Evolutionary conservation across 768 basidiomycete species (phyloP), one percentile per base, ranked within the genome.

Genomic region (Cytidiella melzeri): DNA sequence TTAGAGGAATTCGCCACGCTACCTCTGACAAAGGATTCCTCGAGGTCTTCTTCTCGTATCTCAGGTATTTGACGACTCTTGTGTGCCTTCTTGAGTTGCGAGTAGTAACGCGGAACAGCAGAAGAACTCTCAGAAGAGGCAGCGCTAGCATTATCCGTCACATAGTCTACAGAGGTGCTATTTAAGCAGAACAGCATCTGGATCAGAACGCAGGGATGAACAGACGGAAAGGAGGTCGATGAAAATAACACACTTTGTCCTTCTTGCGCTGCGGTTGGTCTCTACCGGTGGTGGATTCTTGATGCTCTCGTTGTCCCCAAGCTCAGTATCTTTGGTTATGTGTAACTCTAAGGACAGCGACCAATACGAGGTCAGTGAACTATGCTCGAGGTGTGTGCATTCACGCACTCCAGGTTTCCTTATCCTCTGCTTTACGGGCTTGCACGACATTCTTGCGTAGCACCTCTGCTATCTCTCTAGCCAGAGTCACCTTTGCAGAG

Each of bases 1-100:
- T 15, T 18, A 3, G 41, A 42, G 24, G 41, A 10, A 19, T 41
- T 6, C n/a, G 19, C 39, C 47, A 56, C 69, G 64, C 60, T 45
- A 87, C 92, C 92, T 64, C 89, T 76, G 44, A 94, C 86, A 65
- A 95, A 95, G 19, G 74, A 70, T 68, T 95, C 93, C 53, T 87
- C 86, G n/a, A 95, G 52, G 59, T 96, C 92, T 45, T 77, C 76
- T 62, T 94, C 92, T 51, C 70, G 73, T 43, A 94, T 65, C 52
- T 82, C 77, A 0, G 89, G 88, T 28, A 84, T 48, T 19, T 67
- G 64, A 52, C 90, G 83, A 51, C 76, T 62, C 61, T 74, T 77
- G 57, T 84, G 80, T 13, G 79, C 85, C 58, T 70, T 80, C 68
- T 83, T 88, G 45, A 91, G 74, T 51, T 80, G 77, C 21, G 86